Base-by-base conservation (phyloP, 495 filamentous ascomycete species). In the Lepraria neglecta region DNA sequence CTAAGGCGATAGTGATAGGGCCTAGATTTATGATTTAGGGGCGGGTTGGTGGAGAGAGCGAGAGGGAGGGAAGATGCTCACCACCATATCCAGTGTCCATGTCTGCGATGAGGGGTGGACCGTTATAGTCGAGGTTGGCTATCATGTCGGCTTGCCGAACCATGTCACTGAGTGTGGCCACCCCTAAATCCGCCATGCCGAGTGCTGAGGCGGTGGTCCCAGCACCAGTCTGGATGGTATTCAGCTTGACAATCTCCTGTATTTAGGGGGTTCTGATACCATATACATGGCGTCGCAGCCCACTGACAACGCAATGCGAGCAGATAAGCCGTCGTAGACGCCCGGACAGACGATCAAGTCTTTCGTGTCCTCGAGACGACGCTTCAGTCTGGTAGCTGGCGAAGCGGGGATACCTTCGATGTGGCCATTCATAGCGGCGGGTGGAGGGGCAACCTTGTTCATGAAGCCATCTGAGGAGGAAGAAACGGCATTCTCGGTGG, bases 321-420 rank as follows among this genome's bases (percentile, higher is more conserved):
- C 83, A n/a, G 82, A 84, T n/a, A 86, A 74, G 14, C 85, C 85
- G 73, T 88, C 85, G 62, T 87, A 87, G 2, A 88, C 83, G 17
- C 85, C 85, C 6, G 84, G 85, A 15, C 40, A 43, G 40, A 15
- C 40, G 40, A 43, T 43, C 24, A 24, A 24, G 24, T 24, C 24
- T 24, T 24, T 24, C 24, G 24, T 24, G 24, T 24, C 24, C 24
- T 24, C 24, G 24, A 24, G 24, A 24, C 24, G 24, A 24, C 24
- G 24, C 24, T 24, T 24, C 1, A 24, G 24, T 24, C 24, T 24
- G 24, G 24, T 24, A 24, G 24, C 24, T 24, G 24, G 24, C 2
- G 24, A 24, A 24, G 24, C 24, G 24, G 24, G 24, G 24, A 24
- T 24, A 24, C 24, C 24, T 24, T 24, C 24, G 24, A 24, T 24